These are phyloP conservation scores for Xylariaceae sp. DNA, from an alignment of 2,329 filamentous ascomycete species.

Conservation along the genomic window DNA sequence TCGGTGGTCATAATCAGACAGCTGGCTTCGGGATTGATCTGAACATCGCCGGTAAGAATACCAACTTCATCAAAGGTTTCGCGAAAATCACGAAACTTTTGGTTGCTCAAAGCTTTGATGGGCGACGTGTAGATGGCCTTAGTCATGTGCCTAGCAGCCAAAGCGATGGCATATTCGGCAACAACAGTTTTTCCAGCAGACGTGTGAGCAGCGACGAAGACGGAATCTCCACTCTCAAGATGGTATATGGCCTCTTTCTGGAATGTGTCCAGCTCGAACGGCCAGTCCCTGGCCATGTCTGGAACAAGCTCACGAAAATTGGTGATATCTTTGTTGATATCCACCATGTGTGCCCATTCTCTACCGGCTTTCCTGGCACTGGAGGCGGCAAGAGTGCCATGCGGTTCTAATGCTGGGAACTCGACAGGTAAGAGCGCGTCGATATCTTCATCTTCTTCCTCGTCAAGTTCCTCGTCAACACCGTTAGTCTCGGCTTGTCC, in stretches of 20 bases:
- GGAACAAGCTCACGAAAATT: conserved; percentile 93
- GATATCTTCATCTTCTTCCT: conserved; percentile 60
- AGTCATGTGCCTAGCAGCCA: conserved; percentile 98
- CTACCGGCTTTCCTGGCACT: conserved; percentile 69
- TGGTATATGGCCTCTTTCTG: conserved; percentile 99
- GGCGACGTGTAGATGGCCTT: conserved; percentile 99
- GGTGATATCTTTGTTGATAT: conserved; percentile 87
- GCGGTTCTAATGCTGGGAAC: conserved; percentile 86
- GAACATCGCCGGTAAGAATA: conserved; percentile 94
- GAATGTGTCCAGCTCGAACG: conserved; percentile 95
- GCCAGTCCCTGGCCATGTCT: conserved; percentile 94
- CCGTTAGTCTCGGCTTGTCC: conserved; percentile 25
- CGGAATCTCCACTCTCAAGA: conserved; percentile 91
- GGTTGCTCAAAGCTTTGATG: conserved; percentile 97
- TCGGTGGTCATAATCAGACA: conserved; percentile 99
- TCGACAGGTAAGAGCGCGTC: conserved; percentile 87
- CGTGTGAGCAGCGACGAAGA: conserved; percentile 96
- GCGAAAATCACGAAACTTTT: conserved; percentile 96
- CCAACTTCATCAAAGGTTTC: conserved; percentile 91
- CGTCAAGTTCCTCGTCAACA: conserved; percentile 28
- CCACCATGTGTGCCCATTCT: conserved; percentile 98
- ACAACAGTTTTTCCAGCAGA: conserved; percentile 98
- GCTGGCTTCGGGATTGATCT: conserved; percentile 95
- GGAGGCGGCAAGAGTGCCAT: conserved; percentile 68
- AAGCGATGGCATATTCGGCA: conserved; percentile 93